A percentile compares a stretch with the other conserved stretches of the same genome.
Evolutionary conservation across 371 early-diverging fungal genomes (phyloP).

Genomic region (Thermomucor indicae-seudaticae): DNA sequence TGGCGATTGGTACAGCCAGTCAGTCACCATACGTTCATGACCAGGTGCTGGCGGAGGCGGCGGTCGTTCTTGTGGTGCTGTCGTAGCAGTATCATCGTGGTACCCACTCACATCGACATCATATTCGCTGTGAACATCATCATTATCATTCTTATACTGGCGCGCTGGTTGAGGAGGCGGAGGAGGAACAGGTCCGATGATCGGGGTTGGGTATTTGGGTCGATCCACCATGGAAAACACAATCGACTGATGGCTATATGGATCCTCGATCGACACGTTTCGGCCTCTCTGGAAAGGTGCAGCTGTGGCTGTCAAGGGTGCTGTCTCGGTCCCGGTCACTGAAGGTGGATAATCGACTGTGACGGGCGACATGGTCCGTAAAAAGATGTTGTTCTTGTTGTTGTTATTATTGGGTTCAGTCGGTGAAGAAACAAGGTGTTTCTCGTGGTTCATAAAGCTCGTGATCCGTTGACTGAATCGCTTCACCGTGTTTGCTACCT

Average conservation of each 20-base stretch:
- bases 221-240: conserved; percentile 36
- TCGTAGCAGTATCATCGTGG: conserved; percentile 11
- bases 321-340: conserved; percentile 13
- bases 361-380: conserved; percentile 38
- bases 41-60: conserved; percentile 4
- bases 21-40: conserved; percentile 15
- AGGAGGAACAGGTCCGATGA: not conserved
- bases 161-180: not conserved
- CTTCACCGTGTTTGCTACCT: not conserved
- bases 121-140: conserved; percentile 8
- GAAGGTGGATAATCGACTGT: conserved; percentile 26
- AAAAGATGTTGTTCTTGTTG: conserved; percentile 18
- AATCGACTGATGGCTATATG: conserved; percentile 31
- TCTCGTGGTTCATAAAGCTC: conserved; percentile 11
- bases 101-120: conserved; percentile 8
- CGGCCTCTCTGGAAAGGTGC: conserved; percentile 5
- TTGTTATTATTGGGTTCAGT: not conserved
- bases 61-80: not conserved
- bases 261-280: conserved; percentile 31
- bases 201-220: conserved; percentile 4
- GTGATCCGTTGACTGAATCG: conserved; percentile 14
- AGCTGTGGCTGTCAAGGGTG: conserved; percentile 17
- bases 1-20: conserved; percentile 19
- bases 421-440: conserved; percentile 1
- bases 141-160: not conserved